These are phyloP conservation scores for Penicillium flavigenum DNA, from an alignment of 495 filamentous ascomycete genomes.

Conservation along the genomic window DNA sequence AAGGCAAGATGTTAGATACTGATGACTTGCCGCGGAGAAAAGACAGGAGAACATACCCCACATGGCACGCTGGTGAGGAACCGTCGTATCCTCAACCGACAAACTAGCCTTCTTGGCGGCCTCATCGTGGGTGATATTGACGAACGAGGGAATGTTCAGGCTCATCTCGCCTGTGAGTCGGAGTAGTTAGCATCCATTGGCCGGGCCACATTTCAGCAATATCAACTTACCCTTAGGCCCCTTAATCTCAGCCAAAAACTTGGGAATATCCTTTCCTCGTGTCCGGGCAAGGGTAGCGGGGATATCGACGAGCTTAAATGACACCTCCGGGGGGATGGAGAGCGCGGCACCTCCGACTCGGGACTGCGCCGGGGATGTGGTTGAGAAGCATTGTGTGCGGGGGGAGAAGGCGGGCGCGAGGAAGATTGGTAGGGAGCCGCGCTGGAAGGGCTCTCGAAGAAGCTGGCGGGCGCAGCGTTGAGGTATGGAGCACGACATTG, in stretches of 20 bases:
- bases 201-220: background rate
- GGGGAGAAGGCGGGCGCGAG: conserved; percentile 70
- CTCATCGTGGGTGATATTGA: conserved; percentile 66
- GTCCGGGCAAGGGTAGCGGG: conserved; percentile 51
- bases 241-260: conserved; percentile 61
- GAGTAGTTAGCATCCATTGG: conserved; percentile 6
- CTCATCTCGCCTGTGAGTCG: conserved; percentile 62
- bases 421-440: conserved; percentile 60
- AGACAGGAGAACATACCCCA: conserved; percentile 70
- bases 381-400: conserved; percentile 66
- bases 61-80: conserved; percentile 86
- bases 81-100: conserved; percentile 58
- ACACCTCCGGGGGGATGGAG: conserved; percentile 80
- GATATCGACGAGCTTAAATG: conserved; percentile 61
- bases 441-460: conserved; percentile 33
- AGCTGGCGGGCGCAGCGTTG: conserved; percentile 47
- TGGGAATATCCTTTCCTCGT: conserved; percentile 53
- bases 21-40: background rate
- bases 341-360: conserved; percentile 83
- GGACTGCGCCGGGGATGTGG: conserved; percentile 61
- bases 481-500: conserved; percentile 38
- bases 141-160: conserved; percentile 68
- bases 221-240: conserved; percentile 67
- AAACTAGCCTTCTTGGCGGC: conserved; percentile 60
- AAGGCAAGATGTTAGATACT: conserved; percentile 12